Base-by-base conservation (phyloP, 169 alveolate species). In the Cryptosporidium baileyi region DNA sequence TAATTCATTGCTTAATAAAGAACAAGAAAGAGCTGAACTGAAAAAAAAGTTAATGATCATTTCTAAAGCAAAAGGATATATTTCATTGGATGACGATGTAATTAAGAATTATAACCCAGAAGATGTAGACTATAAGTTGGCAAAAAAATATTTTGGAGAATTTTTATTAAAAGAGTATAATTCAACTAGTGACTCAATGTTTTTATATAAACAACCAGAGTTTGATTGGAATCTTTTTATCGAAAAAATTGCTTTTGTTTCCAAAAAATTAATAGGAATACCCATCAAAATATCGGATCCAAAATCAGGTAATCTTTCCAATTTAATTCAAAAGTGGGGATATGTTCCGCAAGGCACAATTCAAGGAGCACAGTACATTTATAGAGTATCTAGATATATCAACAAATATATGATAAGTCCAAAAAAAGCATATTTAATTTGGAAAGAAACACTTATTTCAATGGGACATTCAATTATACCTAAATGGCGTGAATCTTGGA, bases 401-500 rank as follows among this genome's bases (percentile, higher is more conserved):
- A 74, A 74, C 15, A 74, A 74, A 57, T 74, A 54, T 51, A 74
- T 74, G 85, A 74, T 74, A 7, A 74, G 67, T 44, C 67, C 85
- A 4, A 74, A 74, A 51, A 74, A 51, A 26, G 85, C 85, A 8
- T 74, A 74, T 38, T 38, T 74, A 59, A 19, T 74, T 54, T 74
- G 85, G 85, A 74, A 74, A 30, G 85, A 74, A 47, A 57, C 60
- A n/a, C 60, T 74, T 19, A 74, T 74, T 26, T 32, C 65, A 38
- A 74, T 74, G 85, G 54, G 36, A 22, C 59, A 28, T 24, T 44
- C 85, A 11, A 74, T 74, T 54, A 17, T 74, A n/a, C 85, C 85
- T 5, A 74, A 74, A 57, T 74, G 85, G 85, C 85, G 85, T 54
- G 85, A 74, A 11, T 54, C 67, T 7, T 74, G 85, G 85, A 32